phyloP scores from a whole-genome alignment of 805 yeast genomes.

The Cyberlindnera misumaiensis region DNA sequence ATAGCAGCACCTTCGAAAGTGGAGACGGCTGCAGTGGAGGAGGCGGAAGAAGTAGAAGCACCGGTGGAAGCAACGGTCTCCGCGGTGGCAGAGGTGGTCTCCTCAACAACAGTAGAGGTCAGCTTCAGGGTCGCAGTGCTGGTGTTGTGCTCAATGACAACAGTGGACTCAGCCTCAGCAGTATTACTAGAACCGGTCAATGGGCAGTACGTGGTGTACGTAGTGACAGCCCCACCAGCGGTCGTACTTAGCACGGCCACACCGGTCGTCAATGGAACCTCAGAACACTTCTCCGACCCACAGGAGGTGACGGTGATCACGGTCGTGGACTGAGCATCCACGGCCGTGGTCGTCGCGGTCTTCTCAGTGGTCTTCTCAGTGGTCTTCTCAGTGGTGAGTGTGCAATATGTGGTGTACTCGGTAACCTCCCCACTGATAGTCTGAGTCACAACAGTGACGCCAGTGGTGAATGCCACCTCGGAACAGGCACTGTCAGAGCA shows the following conservation, averaged over 20 bases:
- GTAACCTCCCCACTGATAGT: constrained; percentile 3
- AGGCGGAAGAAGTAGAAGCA: neutral
- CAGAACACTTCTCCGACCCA: neutral
- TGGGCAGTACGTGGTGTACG: neutral
- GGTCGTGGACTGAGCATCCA: no score
- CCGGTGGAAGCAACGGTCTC: neutral
- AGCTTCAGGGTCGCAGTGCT: constrained; percentile 1
- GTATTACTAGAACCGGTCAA: neutral
- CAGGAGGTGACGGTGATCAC: neutral
- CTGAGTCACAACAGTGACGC: constrained; percentile 11
- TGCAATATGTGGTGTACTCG: constrained; percentile 7
- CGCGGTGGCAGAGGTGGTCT: neutral
- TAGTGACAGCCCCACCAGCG: no score
- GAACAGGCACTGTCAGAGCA: constrained; percentile 10
- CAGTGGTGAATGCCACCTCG: constrained; percentile 8
- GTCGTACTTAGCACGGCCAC: no score
- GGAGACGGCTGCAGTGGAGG: constrained; percentile 2
- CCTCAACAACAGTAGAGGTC: neutral
- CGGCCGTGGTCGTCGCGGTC: neutral
- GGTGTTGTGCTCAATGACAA: neutral
- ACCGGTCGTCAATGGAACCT: no score
- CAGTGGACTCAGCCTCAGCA: neutral
- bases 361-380: neutral
- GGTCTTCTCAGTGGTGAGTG: no score
- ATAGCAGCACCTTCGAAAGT: constrained; percentile 7